These are phyloP conservation scores for Colletotrichum chrysophilum DNA, from an alignment of 2,329 filamentous ascomycete genomes.

Conservation along the genomic window DNA sequence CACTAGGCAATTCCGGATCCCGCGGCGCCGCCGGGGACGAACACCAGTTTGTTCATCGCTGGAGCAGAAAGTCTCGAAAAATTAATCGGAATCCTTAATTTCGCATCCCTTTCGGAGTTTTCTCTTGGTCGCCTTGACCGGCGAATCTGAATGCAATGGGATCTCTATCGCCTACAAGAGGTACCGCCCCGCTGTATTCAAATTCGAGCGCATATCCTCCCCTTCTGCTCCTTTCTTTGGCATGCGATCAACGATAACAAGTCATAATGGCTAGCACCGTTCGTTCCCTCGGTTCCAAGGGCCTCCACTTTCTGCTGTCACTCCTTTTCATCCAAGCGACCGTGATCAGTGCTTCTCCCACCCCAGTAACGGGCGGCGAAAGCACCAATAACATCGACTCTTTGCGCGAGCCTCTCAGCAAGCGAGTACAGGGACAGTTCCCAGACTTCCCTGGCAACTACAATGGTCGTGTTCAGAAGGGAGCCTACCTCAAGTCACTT, in stretches of 20 bases:
- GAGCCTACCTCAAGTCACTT: neutral
- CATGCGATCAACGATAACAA: neutral
- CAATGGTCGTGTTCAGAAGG: neutral
- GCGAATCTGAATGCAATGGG: neutral
- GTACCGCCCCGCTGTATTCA: neutral
- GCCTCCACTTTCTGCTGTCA: neutral
- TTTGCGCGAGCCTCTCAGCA: neutral
- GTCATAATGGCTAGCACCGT: neutral
- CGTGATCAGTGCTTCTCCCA: neutral
- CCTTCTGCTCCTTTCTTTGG: neutral
- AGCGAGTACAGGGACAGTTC: neutral
- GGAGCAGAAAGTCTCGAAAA: neutral
- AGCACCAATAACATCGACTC: neutral
- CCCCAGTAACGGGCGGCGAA: neutral
- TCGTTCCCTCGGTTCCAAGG: neutral
- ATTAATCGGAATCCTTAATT: neutral
- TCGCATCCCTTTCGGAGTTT: neutral
- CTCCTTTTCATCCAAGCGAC: neutral
- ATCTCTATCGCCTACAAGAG: neutral
- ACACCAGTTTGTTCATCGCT: neutral
- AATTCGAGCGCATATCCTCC: neutral
- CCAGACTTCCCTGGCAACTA: neutral
- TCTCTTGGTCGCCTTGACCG: neutral
- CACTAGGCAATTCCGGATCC: neutral
- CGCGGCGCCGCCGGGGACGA: neutral